Conservation (phyloP, 352 stramenopile species). For the Pythium coloratum region DNA sequence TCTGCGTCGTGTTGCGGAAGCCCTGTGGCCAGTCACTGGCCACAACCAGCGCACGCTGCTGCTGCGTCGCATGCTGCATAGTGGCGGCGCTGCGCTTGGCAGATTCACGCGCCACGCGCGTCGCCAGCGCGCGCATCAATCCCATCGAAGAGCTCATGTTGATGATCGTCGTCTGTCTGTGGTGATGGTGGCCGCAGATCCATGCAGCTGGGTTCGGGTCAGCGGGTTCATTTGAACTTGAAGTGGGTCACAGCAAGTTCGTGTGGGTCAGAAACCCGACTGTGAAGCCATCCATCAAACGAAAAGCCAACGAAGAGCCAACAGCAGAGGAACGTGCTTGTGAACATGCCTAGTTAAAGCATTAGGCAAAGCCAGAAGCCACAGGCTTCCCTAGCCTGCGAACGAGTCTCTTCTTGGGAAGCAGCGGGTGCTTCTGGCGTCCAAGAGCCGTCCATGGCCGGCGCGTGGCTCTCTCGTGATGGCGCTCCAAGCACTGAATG, state of each 20-base stretch:
- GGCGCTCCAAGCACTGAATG: too few species aligned
- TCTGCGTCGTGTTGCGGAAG: background rate
- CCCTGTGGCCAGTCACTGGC: background rate
- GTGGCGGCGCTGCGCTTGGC: background rate
- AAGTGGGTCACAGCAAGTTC: background rate
- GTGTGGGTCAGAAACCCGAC: too few species aligned
- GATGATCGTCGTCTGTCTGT: background rate
- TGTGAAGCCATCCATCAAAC: too few species aligned
- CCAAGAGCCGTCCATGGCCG: too few species aligned
- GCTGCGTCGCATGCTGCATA: background rate
- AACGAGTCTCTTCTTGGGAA: too few species aligned
- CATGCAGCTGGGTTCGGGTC: background rate
- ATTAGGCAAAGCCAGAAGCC: too few species aligned
- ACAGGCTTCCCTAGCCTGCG: too few species aligned
- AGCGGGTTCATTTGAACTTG: background rate
- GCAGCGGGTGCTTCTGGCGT: too few species aligned
- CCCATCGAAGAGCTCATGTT: background rate
- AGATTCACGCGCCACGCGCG: slow-evolving; percentile 8
- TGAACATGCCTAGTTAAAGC: too few species aligned
- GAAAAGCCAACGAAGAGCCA: too few species aligned
- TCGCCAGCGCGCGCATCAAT: slow-evolving; percentile 4
- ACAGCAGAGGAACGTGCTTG: too few species aligned
- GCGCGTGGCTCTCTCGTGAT: too few species aligned
- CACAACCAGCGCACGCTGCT: slow-evolving; percentile 3
- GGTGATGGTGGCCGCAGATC: slow-evolving; percentile 12